phyloP scores from a whole-genome alignment of 306 rosid species.

The Sicyos baderoa region DNA sequence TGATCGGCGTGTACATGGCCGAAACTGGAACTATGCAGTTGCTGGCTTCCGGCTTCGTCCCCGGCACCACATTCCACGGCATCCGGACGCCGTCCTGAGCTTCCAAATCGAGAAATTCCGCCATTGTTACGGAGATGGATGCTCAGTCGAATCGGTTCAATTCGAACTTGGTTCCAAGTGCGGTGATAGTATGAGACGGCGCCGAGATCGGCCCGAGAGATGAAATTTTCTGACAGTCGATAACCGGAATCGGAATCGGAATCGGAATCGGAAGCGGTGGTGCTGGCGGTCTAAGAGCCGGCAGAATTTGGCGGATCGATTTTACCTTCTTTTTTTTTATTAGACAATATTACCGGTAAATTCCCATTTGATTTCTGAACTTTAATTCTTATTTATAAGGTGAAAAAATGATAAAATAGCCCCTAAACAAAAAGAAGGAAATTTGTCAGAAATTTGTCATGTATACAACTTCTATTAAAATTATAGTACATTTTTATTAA shows the following conservation, averaged over 20 bases:
- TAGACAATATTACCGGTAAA: constrained; percentile 12
- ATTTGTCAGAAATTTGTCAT: no score
- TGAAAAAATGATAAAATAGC: no score
- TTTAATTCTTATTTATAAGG: not conserved
- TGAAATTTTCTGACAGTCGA: not conserved
- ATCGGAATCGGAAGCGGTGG: not conserved
- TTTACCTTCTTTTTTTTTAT: not conserved
- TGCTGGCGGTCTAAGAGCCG: constrained; percentile 11
- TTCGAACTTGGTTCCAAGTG: not conserved
- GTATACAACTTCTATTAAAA: no score
- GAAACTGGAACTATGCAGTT: constrained; percentile 73
- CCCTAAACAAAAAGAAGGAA: no score
- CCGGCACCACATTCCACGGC: constrained; percentile 98
- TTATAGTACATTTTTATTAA: no score
- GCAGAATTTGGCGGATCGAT: constrained; percentile 22
- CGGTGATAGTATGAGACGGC: not conserved
- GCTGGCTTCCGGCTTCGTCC: constrained; percentile 62
- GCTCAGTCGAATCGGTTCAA: not conserved
- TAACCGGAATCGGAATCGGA: constrained; percentile 1
- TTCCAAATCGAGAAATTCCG: constrained; percentile 82
- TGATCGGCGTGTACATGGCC: constrained; percentile 76
- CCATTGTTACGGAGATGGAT: constrained; percentile 31
- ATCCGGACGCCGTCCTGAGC: constrained; percentile 92
- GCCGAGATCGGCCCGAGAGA: not conserved
- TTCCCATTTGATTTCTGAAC: no score